Evolutionary conservation across 257 asterid genomes (phyloP).

Genomic region (Nicotiana attenuata): DNA sequence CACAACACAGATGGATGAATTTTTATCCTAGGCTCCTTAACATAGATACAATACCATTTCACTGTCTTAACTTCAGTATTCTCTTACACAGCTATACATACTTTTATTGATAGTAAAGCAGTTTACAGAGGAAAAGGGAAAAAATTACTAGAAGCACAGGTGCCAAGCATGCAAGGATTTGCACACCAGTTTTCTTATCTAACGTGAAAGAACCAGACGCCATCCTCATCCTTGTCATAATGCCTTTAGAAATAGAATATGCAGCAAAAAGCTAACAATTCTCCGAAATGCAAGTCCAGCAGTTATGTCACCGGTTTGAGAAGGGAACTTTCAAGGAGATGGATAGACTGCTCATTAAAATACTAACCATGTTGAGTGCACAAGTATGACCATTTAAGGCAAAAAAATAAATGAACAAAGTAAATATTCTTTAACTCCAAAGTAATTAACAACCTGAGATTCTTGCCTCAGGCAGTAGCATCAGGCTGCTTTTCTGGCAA

Average conservation of each 20-base stretch:
- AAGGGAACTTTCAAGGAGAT: neutral
- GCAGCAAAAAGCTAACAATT: neutral
- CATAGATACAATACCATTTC: neutral
- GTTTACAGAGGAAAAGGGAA: neutral
- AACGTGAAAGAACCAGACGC: neutral
- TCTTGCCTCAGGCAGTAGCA: slow-evolving; percentile 39
- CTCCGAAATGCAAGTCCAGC: neutral
- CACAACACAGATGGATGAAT: neutral
- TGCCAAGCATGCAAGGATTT: neutral
- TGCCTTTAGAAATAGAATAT: neutral
- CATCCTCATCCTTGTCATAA: neutral
- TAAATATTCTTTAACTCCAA: neutral
- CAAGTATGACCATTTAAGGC: neutral
- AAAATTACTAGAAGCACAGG: neutral
- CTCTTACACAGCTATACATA: neutral
- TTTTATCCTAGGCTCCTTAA: neutral
- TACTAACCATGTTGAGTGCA: neutral
- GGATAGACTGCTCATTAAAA: neutral
- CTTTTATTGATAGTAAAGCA: neutral
- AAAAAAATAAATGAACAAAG: neutral
- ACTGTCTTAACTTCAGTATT: neutral
- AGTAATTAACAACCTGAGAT: slow-evolving; percentile 16
- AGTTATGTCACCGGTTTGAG: neutral
- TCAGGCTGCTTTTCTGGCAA: slow-evolving; percentile 61
- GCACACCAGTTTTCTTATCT: neutral